These are phyloP conservation scores for Aureobasidium musti DNA, from an alignment of 2,329 filamentous ascomycete genomes.

Conservation along the genomic window DNA sequence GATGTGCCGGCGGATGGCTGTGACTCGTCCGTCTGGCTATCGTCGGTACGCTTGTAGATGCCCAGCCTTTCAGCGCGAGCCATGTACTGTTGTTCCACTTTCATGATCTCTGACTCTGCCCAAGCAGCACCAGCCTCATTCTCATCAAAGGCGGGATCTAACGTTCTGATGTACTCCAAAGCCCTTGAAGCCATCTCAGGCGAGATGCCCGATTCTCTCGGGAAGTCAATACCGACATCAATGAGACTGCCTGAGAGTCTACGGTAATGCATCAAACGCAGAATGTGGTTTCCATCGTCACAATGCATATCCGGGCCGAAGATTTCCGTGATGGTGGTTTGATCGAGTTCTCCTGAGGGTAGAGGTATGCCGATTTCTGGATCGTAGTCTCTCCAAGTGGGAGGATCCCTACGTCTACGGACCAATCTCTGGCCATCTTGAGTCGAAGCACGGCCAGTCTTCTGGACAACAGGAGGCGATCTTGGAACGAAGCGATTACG, in stretches of 20 bases:
- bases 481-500: constrained; percentile 12
- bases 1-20: constrained; percentile 37
- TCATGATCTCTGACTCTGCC: constrained; percentile 41
- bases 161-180: constrained; percentile 39
- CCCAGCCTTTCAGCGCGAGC: constrained; percentile 40
- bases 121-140: constrained; percentile 39
- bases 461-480: neutral
- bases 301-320: constrained; percentile 39
- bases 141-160: constrained; percentile 42
- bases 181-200: constrained; percentile 38
- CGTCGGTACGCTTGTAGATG: constrained; percentile 39
- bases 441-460: neutral
- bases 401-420: constrained; percentile 24
- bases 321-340: constrained; percentile 38
- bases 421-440: neutral
- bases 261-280: constrained; percentile 44
- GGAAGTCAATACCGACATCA: constrained; percentile 41
- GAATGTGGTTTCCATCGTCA: constrained; percentile 43
- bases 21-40: constrained; percentile 33
- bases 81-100: constrained; percentile 38
- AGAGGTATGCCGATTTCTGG: constrained; percentile 43
- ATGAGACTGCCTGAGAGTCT: constrained; percentile 43
- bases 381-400: constrained; percentile 45
- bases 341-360: constrained; percentile 37
- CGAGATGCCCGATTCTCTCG: constrained; percentile 35